Conservation (phyloP, 257 asterid species). For the Scutellaria barbata region DNA sequence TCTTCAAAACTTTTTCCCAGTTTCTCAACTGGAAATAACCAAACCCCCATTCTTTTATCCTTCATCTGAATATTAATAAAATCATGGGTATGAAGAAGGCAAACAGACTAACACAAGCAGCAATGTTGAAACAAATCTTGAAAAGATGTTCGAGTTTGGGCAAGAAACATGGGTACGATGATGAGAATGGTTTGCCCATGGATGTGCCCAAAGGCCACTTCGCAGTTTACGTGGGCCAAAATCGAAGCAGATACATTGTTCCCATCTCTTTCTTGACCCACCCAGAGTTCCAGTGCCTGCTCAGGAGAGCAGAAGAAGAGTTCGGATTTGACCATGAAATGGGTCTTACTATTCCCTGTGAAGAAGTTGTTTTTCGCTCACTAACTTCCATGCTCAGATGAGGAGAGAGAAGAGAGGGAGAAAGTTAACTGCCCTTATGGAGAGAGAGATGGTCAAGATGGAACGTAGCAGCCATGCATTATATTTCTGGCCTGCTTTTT, state of each 20-base stretch:
- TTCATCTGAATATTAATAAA: neutral
- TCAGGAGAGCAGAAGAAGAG: slow-evolving; percentile 54
- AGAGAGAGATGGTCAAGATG: slow-evolving; percentile 49
- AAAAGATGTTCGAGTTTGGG: slow-evolving; percentile 53
- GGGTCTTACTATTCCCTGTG: slow-evolving; percentile 63
- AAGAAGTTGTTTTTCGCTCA: slow-evolving; percentile 52
- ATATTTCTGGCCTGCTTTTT: slow-evolving; percentile 19
- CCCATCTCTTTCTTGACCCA: slow-evolving; percentile 53
- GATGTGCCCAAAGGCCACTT: slow-evolving; percentile 62
- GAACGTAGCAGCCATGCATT: slow-evolving; percentile 35
- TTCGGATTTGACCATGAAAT: slow-evolving; percentile 61
- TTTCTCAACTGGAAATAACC: slow-evolving; percentile 7
- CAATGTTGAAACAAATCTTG: slow-evolving; percentile 50
- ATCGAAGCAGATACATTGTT: slow-evolving; percentile 51
- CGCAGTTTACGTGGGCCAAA: slow-evolving; percentile 53
- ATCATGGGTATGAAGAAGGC: slow-evolving; percentile 48
- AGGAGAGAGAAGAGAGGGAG: neutral
- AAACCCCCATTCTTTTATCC: neutral
- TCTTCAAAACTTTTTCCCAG: neutral
- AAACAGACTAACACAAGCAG: slow-evolving; percentile 40
- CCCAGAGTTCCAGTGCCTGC: slow-evolving; percentile 52
- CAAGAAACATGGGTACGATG: slow-evolving; percentile 38
- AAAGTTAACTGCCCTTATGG: neutral
- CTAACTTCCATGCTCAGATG: slow-evolving; percentile 51
- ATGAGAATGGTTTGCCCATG: slow-evolving; percentile 37